phyloP scores from a whole-genome alignment of 768 basidiomycete genomes.

The Trametes cinnabarina region DNA sequence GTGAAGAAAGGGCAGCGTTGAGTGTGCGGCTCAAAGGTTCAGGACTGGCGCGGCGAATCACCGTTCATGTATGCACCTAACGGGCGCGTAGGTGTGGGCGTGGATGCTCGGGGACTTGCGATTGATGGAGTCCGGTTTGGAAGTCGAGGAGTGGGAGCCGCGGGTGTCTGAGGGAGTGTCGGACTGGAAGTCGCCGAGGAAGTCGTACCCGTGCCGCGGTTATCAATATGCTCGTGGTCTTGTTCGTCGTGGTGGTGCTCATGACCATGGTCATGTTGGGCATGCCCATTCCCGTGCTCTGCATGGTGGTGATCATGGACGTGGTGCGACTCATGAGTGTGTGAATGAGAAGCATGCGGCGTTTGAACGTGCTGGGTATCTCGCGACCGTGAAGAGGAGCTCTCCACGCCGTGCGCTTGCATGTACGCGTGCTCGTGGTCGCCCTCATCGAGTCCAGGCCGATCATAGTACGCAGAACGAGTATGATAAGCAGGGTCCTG shows the following conservation, averaged over 20 bases:
- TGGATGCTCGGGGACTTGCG: conserved; percentile 25
- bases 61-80: conserved; percentile 45
- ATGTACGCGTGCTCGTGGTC: neutral
- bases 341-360: conserved; percentile 15
- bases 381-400: conserved; percentile 4
- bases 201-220: neutral
- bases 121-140: conserved; percentile 5
- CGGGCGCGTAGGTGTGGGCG: conserved; percentile 33
- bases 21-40: conserved; percentile 21
- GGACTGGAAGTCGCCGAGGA: neutral
- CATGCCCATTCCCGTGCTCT: conserved; percentile 15
- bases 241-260: conserved; percentile 12
- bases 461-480: conserved; percentile 22
- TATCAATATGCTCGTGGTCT: neutral
- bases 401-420: conserved; percentile 6
- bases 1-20: conserved; percentile 14
- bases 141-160: conserved; percentile 3
- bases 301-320: conserved; percentile 8
- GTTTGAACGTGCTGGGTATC: neutral
- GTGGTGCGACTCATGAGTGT: conserved; percentile 6
- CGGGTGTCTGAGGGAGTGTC: conserved; percentile 1
- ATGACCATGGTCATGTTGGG: conserved; percentile 15
- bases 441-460: conserved; percentile 5
- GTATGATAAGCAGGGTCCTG: conserved; percentile 24
- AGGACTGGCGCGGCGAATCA: conserved; percentile 44